A percentile compares a stretch with the other conserved stretches of the same genome.
Conservation (phyloP, 805 yeast species). For the Pichia insulana region DNA sequence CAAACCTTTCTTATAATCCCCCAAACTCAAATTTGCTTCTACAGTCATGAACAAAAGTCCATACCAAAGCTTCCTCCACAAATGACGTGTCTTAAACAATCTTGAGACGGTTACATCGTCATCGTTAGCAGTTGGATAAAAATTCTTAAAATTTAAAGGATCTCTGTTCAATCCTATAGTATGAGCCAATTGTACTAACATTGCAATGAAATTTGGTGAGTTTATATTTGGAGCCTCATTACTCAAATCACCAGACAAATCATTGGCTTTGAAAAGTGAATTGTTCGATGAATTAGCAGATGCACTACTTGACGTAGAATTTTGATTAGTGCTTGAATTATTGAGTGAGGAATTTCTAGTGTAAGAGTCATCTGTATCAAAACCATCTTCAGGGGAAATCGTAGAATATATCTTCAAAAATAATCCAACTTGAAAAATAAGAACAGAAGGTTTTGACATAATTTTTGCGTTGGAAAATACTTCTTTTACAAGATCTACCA, state of each 20-base stretch:
- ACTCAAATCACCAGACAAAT: slow-evolving; percentile 29
- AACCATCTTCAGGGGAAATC: slow-evolving; percentile 50
- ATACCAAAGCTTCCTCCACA: slow-evolving; percentile 35
- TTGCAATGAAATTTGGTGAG: slow-evolving; percentile 27
- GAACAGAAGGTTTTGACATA: slow-evolving; percentile 36
- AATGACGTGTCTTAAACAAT: slow-evolving; percentile 28
- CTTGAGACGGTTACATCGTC: slow-evolving; percentile 25
- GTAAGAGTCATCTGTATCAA: slow-evolving; percentile 34
- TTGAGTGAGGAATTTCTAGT: slow-evolving; percentile 26
- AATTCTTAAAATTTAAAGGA: slow-evolving; percentile 33
- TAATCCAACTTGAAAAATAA: slow-evolving; percentile 51
- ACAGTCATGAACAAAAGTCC: slow-evolving; percentile 27
- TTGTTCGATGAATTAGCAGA: slow-evolving; percentile 2
- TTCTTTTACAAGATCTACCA: slow-evolving; percentile 38
- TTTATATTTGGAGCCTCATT: slow-evolving; percentile 30
- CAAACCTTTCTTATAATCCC: slow-evolving; percentile 30
- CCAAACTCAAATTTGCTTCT: slow-evolving; percentile 29
- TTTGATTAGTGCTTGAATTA: background rate
- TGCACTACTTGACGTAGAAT: slow-evolving; percentile 20
- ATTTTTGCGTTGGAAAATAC: slow-evolving; percentile 34
- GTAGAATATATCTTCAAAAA: slow-evolving; percentile 47
- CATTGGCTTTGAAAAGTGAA: slow-evolving; percentile 22
- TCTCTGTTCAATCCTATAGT: slow-evolving; percentile 42
- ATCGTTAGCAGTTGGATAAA: slow-evolving; percentile 20
- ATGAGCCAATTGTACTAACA: slow-evolving; percentile 36